These are phyloP conservation scores for Cardiospermum halicacabum DNA, from an alignment of 345 rosid genomes.

Conservation along the genomic window DNA sequence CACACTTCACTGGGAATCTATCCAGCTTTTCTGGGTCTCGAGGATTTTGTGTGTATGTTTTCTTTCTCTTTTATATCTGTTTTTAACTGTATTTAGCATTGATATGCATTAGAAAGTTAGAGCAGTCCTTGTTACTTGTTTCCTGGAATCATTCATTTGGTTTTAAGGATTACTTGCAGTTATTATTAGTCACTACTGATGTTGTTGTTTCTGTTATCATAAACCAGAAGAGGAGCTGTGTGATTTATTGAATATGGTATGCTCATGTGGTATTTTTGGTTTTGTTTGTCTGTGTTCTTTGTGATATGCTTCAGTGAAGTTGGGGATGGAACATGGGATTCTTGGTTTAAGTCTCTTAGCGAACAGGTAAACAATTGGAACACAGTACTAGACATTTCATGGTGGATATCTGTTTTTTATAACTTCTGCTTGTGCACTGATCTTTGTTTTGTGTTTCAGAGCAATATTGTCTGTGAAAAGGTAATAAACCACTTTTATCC, in stretches of 20 bases:
- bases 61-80: slow-evolving; percentile 10
- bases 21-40: slow-evolving; percentile 54
- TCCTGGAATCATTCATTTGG: background rate
- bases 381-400: background rate
- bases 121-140: background rate
- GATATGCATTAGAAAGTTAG: too few species aligned
- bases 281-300: background rate
- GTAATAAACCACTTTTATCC: slow-evolving; percentile 30
- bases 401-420: background rate
- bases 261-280: background rate
- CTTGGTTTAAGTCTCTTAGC: slow-evolving; percentile 86
- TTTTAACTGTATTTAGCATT: too few species aligned
- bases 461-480: slow-evolving; percentile 60
- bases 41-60: slow-evolving; percentile 74
- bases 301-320: slow-evolving; percentile 53
- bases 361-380: slow-evolving; percentile 44
- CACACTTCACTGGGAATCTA: slow-evolving; percentile 64
- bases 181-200: background rate
- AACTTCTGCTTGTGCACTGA: slow-evolving; percentile 9
- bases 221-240: background rate
- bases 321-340: slow-evolving; percentile 77
- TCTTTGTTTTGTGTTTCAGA: slow-evolving; percentile 30
- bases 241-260: background rate
- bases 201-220: background rate
- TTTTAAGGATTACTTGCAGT: background rate